Evolutionary conservation across 495 filamentous ascomycete species (phyloP), one percentile per base, ranked within the genome.

Genomic region (Annulohypoxylon nitens): DNA sequence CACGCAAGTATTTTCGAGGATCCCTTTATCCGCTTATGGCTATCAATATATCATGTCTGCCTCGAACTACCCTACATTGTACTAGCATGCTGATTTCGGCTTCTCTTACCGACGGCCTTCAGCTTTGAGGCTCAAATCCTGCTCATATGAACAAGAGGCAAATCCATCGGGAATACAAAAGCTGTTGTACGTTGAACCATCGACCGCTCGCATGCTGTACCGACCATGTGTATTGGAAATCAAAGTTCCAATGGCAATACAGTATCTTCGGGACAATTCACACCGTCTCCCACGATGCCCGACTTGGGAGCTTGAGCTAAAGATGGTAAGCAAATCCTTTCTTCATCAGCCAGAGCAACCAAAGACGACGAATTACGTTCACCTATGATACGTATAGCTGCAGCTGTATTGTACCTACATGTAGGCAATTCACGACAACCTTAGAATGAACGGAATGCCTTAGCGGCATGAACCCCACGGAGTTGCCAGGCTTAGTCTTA

Each of bases 391-490:
- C 64, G 36, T 73, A 64, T 65, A 57, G 62, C 63, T 70, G 71
- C 71, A 74, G 50, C 65, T 48, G 33, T 50, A 41, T 67, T 69
- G 71, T 74, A 74, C 71, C 71, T 74, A 74, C 61, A 74, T 69
- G 66, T 70, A 23, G 20, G 20, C 20, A 74, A 61, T 74, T 74
- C 61, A 47, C 69, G 33, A 65, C 36, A 45, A 70, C 43, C 43
- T 20, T 47, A 16, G 43, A 47, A 47, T 61, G 39, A 57, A 41
- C 67, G 41, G 41, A 23, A 14, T 61, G n/a, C 18, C 47, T 61
- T 61, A 69, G 66, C 41, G 66, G 61, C 50, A 67, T 34, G 50
- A 67, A 74, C 71, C 71, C 66, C 61, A 73, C 66, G 50, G 71
- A 59, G 45, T 16, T 73, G 55, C 61, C 61, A 39, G 23, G 36